Base-by-base conservation (phyloP, 768 basidiomycete genomes). In the Epithele typhae region DNA sequence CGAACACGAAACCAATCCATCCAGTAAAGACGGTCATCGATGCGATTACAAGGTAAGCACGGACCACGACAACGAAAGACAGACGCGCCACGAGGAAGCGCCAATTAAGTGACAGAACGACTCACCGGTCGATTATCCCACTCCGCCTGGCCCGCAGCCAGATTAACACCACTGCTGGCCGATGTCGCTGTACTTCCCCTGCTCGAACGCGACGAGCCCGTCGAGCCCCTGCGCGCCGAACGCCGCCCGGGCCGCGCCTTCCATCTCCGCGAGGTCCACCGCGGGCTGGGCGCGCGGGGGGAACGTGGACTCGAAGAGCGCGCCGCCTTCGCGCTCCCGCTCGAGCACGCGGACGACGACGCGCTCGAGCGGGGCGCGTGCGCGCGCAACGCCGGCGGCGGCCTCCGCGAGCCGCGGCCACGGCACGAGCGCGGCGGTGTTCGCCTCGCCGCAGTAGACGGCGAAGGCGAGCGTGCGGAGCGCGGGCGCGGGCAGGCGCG, bases 191-290 rank as follows among this genome's bases (percentile, higher is more conserved):
- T 18, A 42, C 17, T 12, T 14, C 42, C 34, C 23, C 32, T n/a
- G 10, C 27, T 23, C 33, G 21, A 43, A 33, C 12, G 14, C n/a
- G 14, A 51, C 36, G 15, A 51, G 27, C 36, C 6, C 18, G 9
- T 18, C 50, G 43, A 51, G 32, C 15, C 40, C 45, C 45, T 51
- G 50, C 37, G 50, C 50, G 7, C 4, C 37, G 10, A 51, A 51
- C 30, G 50, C 45, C n/a, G 5, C 40, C 27, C 39, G 14, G 36
- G 46, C 41, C 18, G 10, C 37, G 22, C 36, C 15, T 37, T 51
- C 50, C 50, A 51, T 51, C 23, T 42, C 40, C 30, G 27, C 45
- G 7, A 46, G 19, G 38, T 46, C 40, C 9, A 46, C 44, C 12
- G 4, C 25, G 32, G 35, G 33, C 23, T 24, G n/a, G 10, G 18